Percentiles rank a stretch among this genome's conserved stretches.
Conservation (phyloP, 2,329 filamentous ascomycete species). For the Curvularia spicifera region DNA sequence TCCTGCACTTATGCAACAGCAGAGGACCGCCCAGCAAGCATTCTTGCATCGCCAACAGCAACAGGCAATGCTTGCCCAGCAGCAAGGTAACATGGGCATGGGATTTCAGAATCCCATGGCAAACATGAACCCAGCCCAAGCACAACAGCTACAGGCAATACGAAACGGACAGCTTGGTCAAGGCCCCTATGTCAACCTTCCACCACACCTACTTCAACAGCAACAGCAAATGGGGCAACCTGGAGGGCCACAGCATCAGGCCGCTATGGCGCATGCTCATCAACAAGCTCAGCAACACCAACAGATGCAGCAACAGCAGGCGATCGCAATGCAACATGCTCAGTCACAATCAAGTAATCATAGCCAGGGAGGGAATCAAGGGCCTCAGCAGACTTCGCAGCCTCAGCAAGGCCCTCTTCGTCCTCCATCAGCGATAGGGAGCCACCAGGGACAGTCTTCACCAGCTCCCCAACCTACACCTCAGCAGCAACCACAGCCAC, state of each 20-base stretch:
- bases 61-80: slow-evolving; percentile 60
- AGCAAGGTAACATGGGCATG: slow-evolving; percentile 60
- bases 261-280: slow-evolving; percentile 57
- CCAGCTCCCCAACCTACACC: slow-evolving; percentile 46
- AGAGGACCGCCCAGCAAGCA: slow-evolving; percentile 51
- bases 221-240: slow-evolving; percentile 56
- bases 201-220: slow-evolving; percentile 49
- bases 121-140: slow-evolving; percentile 52
- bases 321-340: slow-evolving; percentile 56
- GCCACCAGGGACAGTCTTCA: slow-evolving; percentile 50
- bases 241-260: slow-evolving; percentile 48
- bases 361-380: slow-evolving; percentile 52
- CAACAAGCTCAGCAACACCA: slow-evolving; percentile 51
- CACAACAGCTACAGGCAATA: slow-evolving; percentile 40
- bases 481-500: slow-evolving; percentile 49
- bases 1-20: slow-evolving; percentile 52
- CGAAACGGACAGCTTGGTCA: slow-evolving; percentile 34
- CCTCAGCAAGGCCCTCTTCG: slow-evolving; percentile 49
- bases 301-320: slow-evolving; percentile 49
- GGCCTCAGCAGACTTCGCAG: slow-evolving; percentile 44
- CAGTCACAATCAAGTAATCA: slow-evolving; percentile 58
- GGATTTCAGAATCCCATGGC: slow-evolving; percentile 63
- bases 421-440: slow-evolving; percentile 47
- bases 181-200: slow-evolving; percentile 34
- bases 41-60: slow-evolving; percentile 61